phyloP scores from a whole-genome alignment of 371 early-diverging fungal genomes.

The Circinella minor region DNA sequence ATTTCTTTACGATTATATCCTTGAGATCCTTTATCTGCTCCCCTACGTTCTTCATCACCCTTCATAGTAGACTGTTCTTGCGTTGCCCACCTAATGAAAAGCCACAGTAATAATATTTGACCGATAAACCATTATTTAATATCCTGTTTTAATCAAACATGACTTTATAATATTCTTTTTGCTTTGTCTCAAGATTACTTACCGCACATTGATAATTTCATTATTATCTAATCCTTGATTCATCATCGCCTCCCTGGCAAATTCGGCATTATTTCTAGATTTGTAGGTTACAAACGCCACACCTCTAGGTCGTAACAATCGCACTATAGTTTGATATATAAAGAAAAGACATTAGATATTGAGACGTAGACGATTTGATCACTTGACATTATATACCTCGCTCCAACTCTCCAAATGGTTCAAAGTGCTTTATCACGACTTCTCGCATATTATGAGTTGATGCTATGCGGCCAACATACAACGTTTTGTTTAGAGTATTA shows the following conservation, averaged over 20 bases:
- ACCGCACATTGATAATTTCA: conserved; percentile 56
- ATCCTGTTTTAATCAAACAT: background rate
- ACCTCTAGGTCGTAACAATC: conserved; percentile 66
- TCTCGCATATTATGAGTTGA: conserved; percentile 62
- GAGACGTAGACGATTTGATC: background rate
- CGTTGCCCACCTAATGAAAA: conserved; percentile 72
- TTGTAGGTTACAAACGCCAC: conserved; percentile 85
- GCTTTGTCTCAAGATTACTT: background rate
- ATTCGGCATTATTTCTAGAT: conserved; percentile 77
- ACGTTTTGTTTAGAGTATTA: conserved; percentile 70
- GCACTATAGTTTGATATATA: conserved; percentile 33
- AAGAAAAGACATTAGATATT: background rate
- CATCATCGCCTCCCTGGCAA: conserved; percentile 91
- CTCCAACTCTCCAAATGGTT: conserved; percentile 81
- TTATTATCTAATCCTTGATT: conserved; percentile 78
- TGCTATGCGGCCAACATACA: conserved; percentile 82
- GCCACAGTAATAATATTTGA: too few relatives aligned
- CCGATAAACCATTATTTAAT: background rate
- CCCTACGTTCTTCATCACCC: conserved; percentile 34
- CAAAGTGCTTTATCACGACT: conserved; percentile 72
- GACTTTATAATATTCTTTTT: background rate
- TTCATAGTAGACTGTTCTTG: conserved; percentile 80
- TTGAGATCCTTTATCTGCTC: background rate
- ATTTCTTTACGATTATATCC: conserved; percentile 12
- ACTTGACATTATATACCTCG: conserved; percentile 43